phyloP scores from a whole-genome alignment of 352 stramenopile species.

The Globisporangium rhizosaccharum region DNA sequence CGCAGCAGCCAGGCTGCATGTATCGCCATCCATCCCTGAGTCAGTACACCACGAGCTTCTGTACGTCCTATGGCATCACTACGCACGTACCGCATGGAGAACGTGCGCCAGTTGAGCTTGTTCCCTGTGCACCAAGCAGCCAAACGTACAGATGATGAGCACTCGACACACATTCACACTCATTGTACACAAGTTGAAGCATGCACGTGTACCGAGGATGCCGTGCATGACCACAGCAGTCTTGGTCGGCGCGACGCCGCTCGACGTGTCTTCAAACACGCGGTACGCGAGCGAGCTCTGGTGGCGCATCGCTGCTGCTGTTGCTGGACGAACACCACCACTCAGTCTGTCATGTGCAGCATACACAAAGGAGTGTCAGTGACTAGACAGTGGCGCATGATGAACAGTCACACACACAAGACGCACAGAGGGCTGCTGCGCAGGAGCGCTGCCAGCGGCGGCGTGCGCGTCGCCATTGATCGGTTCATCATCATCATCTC shows the following conservation, averaged over 20 bases:
- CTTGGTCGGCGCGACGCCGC: conserved; percentile 34
- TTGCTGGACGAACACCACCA: background rate
- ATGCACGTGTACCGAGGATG: conserved; percentile 54
- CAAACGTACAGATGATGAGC: background rate
- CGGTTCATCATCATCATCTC: no score
- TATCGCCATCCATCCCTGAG: background rate
- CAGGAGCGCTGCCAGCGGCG: no score
- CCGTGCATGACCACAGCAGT: conserved; percentile 77
- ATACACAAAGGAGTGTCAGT: background rate
- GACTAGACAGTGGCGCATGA: no score
- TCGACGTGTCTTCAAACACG: conserved; percentile 47
- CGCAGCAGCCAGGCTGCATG: conserved; percentile 38
- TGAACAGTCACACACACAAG: no score
- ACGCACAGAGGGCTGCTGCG: no score
- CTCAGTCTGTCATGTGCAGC: background rate
- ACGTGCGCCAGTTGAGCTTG: conserved; percentile 83
- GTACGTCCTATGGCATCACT: background rate
- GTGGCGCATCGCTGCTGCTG: conserved; percentile 6
- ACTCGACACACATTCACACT: background rate
- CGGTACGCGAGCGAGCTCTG: conserved; percentile 61
- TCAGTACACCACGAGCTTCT: background rate
- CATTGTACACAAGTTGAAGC: background rate
- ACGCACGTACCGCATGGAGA: conserved; percentile 52
- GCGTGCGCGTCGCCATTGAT: no score
- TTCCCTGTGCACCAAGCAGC: conserved; percentile 37